Percentiles rank a stretch among this genome's conserved stretches.
phyloP scores from a whole-genome alignment of 306 rosid genomes.

The Glycine latifolia region DNA sequence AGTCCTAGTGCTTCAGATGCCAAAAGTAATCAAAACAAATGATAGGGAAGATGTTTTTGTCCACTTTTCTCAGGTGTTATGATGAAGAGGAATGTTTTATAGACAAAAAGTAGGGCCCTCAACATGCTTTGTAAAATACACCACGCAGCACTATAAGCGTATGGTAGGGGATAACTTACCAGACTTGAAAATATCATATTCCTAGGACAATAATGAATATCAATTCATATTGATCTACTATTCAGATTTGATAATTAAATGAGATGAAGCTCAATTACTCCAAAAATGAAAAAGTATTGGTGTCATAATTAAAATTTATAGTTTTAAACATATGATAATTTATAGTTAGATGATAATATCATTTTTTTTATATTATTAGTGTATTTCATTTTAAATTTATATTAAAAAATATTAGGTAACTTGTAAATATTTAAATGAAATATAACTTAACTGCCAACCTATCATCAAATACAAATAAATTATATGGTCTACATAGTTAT shows the following conservation, averaged over 20 bases:
- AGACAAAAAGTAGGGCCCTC: not conserved
- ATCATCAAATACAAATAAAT: too few species aligned
- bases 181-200: slow-evolving; percentile 26
- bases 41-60: not conserved
- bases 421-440: too few species aligned
- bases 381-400: too few species aligned
- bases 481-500: too few species aligned
- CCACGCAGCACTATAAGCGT: slow-evolving; percentile 24
- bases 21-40: slow-evolving; percentile 1
- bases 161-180: slow-evolving; percentile 5
- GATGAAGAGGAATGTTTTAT: not conserved
- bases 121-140: slow-evolving; percentile 5
- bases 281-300: not conserved
- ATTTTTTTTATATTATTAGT: too few species aligned
- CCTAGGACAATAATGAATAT: slow-evolving; percentile 9
- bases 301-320: not conserved
- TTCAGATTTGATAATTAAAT: not conserved
- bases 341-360: too few species aligned
- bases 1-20: slow-evolving; percentile 10
- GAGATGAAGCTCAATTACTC: not conserved
- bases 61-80: slow-evolving; percentile 11
- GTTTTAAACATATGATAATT: too few species aligned
- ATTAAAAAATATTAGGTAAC: too few species aligned
- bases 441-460: too few species aligned
- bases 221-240: not conserved